These are phyloP conservation scores for Penicillium verhagenii DNA, from an alignment of 495 filamentous ascomycete genomes.

Conservation along the genomic window DNA sequence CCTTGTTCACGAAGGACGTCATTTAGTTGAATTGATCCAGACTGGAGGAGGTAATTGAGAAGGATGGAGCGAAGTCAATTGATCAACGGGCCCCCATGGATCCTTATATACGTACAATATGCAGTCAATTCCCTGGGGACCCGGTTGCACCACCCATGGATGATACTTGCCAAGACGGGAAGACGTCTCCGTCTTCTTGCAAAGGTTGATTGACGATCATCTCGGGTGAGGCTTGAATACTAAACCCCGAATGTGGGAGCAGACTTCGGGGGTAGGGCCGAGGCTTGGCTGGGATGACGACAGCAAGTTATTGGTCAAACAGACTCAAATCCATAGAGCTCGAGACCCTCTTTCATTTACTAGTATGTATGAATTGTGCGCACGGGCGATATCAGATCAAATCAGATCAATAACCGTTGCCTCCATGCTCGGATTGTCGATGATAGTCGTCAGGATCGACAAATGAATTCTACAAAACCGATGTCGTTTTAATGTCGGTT, in stretches of 20 bases:
- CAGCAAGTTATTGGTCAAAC: background rate
- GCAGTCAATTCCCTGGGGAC: background rate
- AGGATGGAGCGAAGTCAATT: background rate
- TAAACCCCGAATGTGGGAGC: background rate
- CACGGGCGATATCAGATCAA: background rate
- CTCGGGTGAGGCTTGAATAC: background rate
- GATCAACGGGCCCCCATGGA: background rate
- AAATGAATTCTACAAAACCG: background rate
- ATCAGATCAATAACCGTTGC: background rate
- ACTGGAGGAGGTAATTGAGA: background rate
- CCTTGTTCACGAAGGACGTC: constrained; percentile 11
- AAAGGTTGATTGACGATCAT: background rate
- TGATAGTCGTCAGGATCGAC: no score
- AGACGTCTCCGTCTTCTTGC: background rate
- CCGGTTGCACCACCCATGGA: background rate
- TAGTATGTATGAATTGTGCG: no score
- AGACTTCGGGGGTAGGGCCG: background rate
- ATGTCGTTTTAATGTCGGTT: no score
- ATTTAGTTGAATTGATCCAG: constrained; percentile 4
- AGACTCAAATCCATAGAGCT: no score
- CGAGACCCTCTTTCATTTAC: background rate
- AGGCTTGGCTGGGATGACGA: background rate
- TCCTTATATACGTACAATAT: background rate
- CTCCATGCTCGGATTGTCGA: background rate
- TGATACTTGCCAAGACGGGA: constrained; percentile 1